These are phyloP conservation scores for Clavispora asparagi DNA, from an alignment of 805 yeast genomes.

Conservation along the genomic window DNA sequence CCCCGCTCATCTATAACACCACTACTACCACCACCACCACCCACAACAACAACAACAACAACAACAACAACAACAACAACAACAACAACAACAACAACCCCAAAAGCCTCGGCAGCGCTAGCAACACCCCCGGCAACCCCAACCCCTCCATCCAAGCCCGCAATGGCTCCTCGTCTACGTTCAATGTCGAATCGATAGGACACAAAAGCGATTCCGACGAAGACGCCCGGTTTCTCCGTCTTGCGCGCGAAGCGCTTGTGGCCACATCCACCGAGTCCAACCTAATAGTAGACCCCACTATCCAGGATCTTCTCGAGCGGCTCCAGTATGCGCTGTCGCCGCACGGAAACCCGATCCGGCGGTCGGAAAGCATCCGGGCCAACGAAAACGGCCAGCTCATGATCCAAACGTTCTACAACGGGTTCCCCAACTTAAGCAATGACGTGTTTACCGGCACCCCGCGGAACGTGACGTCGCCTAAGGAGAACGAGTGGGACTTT, in stretches of 20 bases:
- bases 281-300: slow-evolving; percentile 55
- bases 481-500: slow-evolving; percentile 33
- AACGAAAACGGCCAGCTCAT: slow-evolving; percentile 38
- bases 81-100: background rate
- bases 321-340: slow-evolving; percentile 57
- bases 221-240: slow-evolving; percentile 49
- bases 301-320: slow-evolving; percentile 51
- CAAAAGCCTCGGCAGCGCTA: background rate
- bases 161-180: too few relatives aligned
- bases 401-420: slow-evolving; percentile 37
- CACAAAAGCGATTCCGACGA: slow-evolving; percentile 24
- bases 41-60: too few relatives aligned
- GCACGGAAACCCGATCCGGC: slow-evolving; percentile 46
- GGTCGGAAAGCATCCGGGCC: slow-evolving; percentile 26
- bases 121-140: background rate
- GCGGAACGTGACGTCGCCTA: slow-evolving; percentile 1
- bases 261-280: slow-evolving; percentile 43
- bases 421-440: slow-evolving; percentile 40
- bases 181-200: background rate
- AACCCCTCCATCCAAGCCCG: background rate
- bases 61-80: too few relatives aligned
- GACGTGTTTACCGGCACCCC: slow-evolving; percentile 26
- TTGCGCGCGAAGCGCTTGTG: slow-evolving; percentile 59
- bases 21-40: too few relatives aligned
- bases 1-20: background rate